Conservation (phyloP, 352 stramenopile genomes). For the Phytophthora nicotianae region DNA sequence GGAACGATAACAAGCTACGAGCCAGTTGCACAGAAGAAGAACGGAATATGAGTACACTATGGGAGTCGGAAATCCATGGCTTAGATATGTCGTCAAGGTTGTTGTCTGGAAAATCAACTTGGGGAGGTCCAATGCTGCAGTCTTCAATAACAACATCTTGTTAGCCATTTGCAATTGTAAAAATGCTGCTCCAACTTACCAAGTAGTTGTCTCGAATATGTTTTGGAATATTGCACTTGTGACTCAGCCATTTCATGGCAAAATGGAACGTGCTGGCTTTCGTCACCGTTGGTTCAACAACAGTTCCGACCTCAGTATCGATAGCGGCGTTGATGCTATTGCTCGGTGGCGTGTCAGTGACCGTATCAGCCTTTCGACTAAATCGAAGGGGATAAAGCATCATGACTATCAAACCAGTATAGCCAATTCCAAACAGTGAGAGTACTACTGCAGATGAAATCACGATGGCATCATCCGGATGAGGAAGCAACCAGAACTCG, state of each 20-base stretch:
- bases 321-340: not conserved
- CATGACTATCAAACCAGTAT: slow-evolving; percentile 35
- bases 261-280: not conserved
- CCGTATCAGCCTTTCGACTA: not conserved
- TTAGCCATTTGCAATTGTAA: not conserved
- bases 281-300: not conserved
- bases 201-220: slow-evolving; percentile 33
- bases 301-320: not conserved
- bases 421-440: slow-evolving; percentile 38
- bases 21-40: slow-evolving; percentile 49
- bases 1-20: slow-evolving; percentile 55
- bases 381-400: slow-evolving; percentile 36
- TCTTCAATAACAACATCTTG: slow-evolving; percentile 31
- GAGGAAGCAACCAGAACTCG: slow-evolving; percentile 53
- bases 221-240: slow-evolving; percentile 5
- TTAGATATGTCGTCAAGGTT: slow-evolving; percentile 48
- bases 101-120: slow-evolving; percentile 59
- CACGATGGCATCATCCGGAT: slow-evolving; percentile 24
- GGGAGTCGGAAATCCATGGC: slow-evolving; percentile 46
- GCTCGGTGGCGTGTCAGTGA: not conserved
- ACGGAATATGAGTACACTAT: slow-evolving; percentile 47
- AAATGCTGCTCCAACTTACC: slow-evolving; percentile 11
- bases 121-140: slow-evolving; percentile 44
- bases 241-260: slow-evolving; percentile 7
- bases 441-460: slow-evolving; percentile 35